Evolutionary conservation across 768 basidiomycete genomes (phyloP).

Genomic region (Piloderma croceum): DNA sequence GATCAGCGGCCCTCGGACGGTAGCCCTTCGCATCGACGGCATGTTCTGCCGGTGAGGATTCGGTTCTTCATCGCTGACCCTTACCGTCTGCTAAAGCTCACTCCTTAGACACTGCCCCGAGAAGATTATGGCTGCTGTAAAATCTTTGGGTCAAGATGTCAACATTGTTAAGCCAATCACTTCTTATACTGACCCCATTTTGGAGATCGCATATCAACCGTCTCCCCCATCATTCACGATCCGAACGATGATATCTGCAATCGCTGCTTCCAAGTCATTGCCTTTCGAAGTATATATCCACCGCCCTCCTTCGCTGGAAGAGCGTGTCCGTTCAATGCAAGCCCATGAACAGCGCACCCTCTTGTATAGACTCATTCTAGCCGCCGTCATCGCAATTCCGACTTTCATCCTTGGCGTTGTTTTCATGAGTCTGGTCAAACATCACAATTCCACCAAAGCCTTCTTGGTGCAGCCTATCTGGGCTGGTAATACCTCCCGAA

Average conservation of each 20-base stretch:
- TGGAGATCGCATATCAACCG: constrained; percentile 48
- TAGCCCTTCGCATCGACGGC: constrained; percentile 57
- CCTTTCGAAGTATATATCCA: constrained; percentile 41
- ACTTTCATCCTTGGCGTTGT: constrained; percentile 76
- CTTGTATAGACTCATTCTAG: constrained; percentile 49
- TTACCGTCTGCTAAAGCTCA: constrained; percentile 5
- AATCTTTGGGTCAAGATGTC: constrained; percentile 29
- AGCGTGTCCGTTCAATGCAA: constrained; percentile 53
- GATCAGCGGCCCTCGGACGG: constrained; percentile 28
- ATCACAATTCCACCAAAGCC: constrained; percentile 36
- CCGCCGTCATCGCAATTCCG: constrained; percentile 62
- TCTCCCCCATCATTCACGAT: constrained; percentile 54
- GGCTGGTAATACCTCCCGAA: constrained; percentile 56
- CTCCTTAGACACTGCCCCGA: constrained; percentile 46
- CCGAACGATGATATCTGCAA: constrained; percentile 49
- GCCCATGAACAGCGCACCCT: constrained; percentile 49
- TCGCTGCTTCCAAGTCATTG: constrained; percentile 36
- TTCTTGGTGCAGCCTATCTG: constrained; percentile 58
- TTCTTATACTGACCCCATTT: constrained; percentile 36
- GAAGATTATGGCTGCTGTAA: constrained; percentile 41
- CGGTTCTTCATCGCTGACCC: neutral
- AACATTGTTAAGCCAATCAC: constrained; percentile 36
- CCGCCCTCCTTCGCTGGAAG: constrained; percentile 54
- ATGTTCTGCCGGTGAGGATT: constrained; percentile 55
- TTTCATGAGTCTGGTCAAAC: constrained; percentile 62